Evolutionary conservation across 164 flowering plant species (phyloP).

Genomic region (Hamamelis virginiana): DNA sequence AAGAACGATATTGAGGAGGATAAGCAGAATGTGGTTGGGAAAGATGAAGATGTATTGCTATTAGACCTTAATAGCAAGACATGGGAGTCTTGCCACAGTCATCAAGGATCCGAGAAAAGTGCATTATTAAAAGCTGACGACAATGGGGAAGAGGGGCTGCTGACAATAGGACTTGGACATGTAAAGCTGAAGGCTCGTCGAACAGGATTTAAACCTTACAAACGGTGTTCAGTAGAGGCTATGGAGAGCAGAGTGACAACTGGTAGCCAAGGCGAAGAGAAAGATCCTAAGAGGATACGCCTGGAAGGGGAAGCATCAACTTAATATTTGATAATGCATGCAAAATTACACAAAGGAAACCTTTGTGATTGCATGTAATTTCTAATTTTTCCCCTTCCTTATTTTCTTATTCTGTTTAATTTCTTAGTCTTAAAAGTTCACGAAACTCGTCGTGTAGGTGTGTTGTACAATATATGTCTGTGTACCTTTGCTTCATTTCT

Average conservation of each 20-base stretch:
- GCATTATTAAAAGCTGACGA: slow-evolving; percentile 9
- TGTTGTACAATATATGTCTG: slow-evolving; percentile 27
- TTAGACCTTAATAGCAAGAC: slow-evolving; percentile 48
- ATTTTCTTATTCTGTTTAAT: slow-evolving; percentile 16
- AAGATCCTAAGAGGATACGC: slow-evolving; percentile 68
- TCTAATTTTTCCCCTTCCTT: slow-evolving; percentile 4
- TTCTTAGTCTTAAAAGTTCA: slow-evolving; percentile 28
- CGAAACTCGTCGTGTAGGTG: slow-evolving; percentile 41
- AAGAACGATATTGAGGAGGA: slow-evolving; percentile 21
- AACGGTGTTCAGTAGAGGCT: slow-evolving; percentile 82
- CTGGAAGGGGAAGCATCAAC: slow-evolving; percentile 61
- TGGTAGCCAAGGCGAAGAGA: slow-evolving; percentile 55
- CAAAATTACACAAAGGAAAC: slow-evolving; percentile 25
- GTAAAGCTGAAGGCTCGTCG: slow-evolving; percentile 53
- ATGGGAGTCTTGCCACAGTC: slow-evolving; percentile 22
- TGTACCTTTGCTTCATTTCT: slow-evolving; percentile 17
- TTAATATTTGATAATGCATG: slow-evolving; percentile 31
- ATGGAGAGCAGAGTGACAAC: slow-evolving; percentile 47
- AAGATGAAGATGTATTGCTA: slow-evolving; percentile 22
- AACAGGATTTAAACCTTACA: slow-evolving; percentile 95
- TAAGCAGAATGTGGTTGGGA: slow-evolving; percentile 22
- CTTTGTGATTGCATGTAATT: slow-evolving; percentile 28
- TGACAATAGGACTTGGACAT: slow-evolving; percentile 42
- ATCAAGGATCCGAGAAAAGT: slow-evolving; percentile 22
- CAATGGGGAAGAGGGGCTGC: slow-evolving; percentile 29